Conservation (phyloP, 495 filamentous ascomycete species). For the Penicillium verhagenii region DNA sequence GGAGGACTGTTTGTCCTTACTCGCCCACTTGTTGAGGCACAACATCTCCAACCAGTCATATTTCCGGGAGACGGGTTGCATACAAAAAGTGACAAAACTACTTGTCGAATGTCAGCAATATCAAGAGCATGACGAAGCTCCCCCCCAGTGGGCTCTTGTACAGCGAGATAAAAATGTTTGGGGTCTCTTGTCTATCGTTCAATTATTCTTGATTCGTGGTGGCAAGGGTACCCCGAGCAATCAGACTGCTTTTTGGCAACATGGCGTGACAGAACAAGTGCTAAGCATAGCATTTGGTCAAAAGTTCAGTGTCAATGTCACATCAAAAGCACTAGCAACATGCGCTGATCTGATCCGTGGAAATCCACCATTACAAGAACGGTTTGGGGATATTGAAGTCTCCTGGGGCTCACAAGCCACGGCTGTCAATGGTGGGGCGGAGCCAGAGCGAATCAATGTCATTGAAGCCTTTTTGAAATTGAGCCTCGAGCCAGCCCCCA, state of each 20-base stretch:
- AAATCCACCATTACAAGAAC: conserved; percentile 76
- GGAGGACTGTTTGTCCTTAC: conserved; percentile 90
- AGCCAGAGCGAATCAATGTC: conserved; percentile 67
- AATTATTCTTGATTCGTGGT: conserved; percentile 79
- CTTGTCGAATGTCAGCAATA: conserved; percentile 61
- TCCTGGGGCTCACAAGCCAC: conserved; percentile 35
- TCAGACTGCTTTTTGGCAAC: conserved; percentile 80
- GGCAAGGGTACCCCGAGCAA: conserved; percentile 79
- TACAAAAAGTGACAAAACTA: conserved; percentile 69
- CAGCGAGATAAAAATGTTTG: conserved; percentile 91
- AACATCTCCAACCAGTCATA: conserved; percentile 92
- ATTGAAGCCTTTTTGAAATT: conserved; percentile 93
- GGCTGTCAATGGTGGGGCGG: conserved; percentile 46
- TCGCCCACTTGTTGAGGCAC: conserved; percentile 85
- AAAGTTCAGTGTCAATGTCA: conserved; percentile 70
- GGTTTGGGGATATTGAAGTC: conserved; percentile 73
- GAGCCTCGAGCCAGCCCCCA: conserved; percentile 63
- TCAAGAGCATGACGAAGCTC: conserved; percentile 56
- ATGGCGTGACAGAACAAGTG: conserved; percentile 76
- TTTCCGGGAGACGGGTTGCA: conserved; percentile 87
- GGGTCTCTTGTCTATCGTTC: conserved; percentile 80
- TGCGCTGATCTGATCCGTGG: conserved; percentile 87
- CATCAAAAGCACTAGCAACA: conserved; percentile 78
- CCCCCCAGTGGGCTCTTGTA: conserved; percentile 68
- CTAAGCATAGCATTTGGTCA: conserved; percentile 82